Evolutionary conservation across 805 yeast species (phyloP).

Genomic region (Metschnikowia reukaufii): DNA sequence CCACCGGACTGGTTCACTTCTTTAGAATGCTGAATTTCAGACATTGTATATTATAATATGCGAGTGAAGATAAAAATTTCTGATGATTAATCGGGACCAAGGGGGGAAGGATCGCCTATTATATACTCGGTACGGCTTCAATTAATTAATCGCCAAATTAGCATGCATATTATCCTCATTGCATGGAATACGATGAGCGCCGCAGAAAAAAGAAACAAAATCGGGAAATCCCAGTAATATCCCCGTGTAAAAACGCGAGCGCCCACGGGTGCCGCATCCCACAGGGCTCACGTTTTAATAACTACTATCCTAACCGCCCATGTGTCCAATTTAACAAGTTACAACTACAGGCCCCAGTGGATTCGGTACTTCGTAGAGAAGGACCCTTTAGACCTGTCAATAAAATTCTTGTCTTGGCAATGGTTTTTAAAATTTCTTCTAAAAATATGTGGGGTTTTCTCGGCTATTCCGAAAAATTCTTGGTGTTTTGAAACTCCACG

Average conservation of each 20-base stretch:
- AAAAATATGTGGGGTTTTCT: not conserved
- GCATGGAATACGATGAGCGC: slow-evolving; percentile 10
- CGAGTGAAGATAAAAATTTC: slow-evolving; percentile 1
- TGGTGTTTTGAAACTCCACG: slow-evolving; percentile 6
- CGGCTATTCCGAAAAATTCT: slow-evolving; percentile 3
- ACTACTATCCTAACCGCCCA: not conserved
- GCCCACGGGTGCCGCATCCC: slow-evolving; percentile 8
- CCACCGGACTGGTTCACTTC: slow-evolving; percentile 53
- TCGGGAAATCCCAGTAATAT: slow-evolving; percentile 2
- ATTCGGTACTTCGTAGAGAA: not conserved
- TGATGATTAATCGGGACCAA: not conserved
- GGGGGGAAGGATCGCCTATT: slow-evolving; percentile 1
- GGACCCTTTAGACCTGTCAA: slow-evolving; percentile 2
- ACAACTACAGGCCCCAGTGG: not conserved
- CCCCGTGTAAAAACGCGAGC: slow-evolving; percentile 2
- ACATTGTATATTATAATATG: slow-evolving; percentile 16
- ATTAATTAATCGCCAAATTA: slow-evolving; percentile 4
- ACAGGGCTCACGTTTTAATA: not conserved
- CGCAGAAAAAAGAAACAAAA: slow-evolving; percentile 6
- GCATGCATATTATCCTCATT: slow-evolving; percentile 8
- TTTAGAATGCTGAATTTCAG: slow-evolving; percentile 26
- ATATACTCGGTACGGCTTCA: slow-evolving; percentile 5
- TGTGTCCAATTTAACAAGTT: not conserved
- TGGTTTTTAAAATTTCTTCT: not conserved
- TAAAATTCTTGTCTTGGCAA: not conserved